Evolutionary conservation across 192 early-diverging fungal species (phyloP).

Genomic region (Gigaspora rosea): DNA sequence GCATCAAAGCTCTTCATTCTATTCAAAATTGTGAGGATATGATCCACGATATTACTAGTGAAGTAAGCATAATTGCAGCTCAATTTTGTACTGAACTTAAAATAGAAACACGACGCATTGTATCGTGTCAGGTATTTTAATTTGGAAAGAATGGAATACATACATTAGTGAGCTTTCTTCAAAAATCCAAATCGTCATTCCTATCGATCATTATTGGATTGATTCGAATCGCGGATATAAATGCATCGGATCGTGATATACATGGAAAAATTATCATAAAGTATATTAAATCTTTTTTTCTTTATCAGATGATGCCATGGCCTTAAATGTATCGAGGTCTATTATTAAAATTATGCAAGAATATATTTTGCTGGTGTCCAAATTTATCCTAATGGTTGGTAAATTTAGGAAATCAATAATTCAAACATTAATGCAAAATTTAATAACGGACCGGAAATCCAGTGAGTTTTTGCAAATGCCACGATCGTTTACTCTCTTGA

Average conservation of each 20-base stretch:
- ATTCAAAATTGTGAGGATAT: conserved; percentile 14
- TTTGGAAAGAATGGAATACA: conserved; percentile 16
- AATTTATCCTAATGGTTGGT: conserved; percentile 15
- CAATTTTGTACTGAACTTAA: not conserved
- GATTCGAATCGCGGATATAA: not conserved
- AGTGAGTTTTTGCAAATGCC: conserved; percentile 9
- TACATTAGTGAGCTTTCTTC: not conserved
- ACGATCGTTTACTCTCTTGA: not conserved
- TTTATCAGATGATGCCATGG: not conserved
- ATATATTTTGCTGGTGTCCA: not conserved
- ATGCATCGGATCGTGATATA: not conserved
- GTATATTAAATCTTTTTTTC: not conserved
- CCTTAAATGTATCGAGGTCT: not conserved
- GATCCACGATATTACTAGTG: not conserved
- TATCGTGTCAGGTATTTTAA: not conserved
- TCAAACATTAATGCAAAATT: not conserved
- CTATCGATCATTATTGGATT: not conserved
- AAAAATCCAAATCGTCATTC: not conserved
- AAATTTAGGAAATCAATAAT: not conserved
- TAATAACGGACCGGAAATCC: not conserved
- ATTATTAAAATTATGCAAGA: not conserved
- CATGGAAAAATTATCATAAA: not conserved
- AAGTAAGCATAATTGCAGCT: not conserved
- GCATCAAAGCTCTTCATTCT: conserved; percentile 5
- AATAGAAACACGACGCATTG: conserved; percentile 14